Evolutionary conservation across 352 stramenopile species (phyloP), one percentile per base, ranked within the genome.

Genomic region (Phytophthora fragariae): DNA sequence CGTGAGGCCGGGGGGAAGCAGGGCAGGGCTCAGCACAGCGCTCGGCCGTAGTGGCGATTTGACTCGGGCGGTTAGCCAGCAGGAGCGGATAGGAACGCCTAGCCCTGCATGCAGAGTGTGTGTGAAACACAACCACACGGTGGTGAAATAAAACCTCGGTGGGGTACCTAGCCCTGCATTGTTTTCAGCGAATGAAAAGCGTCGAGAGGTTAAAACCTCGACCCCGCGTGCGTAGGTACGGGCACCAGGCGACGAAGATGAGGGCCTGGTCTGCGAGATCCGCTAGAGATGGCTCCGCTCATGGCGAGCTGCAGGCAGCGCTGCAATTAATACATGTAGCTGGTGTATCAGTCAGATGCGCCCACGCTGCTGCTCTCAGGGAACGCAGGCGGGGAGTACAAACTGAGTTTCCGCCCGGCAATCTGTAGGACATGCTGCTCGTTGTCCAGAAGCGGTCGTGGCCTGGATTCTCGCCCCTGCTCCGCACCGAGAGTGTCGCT

Each of bases 401-500:
- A 4, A 15, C 37, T 46, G 12, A 46, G 37, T 46, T 46, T 46
- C 37, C 37, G 37, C 37, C 37, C 37, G 37, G 12, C 37, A 46
- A 5, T 14, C 37, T 46, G 37, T 46, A 46, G 37, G 37, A 46
- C 37, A 46, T 46, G n/a, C 19, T 11, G 19, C n/a, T 37, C 10
- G 50, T 29, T 21, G 10, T 4, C 35, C 27, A 62, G 5, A 44
- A 8, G 55, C 27, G 24, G 17, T 27, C 21, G 49, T 27, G 14
- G 41, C 29, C 61, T 75, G 68, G 68, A 75, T 75, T 75, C 55
- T 71, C 68, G 68, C 33, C 62, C 63, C 62, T 75, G 61, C 68
- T 75, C 54, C 68, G 37, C 62, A 75, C 68, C 9, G n/a, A 33
- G 15, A 15, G 21, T 4, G 47, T 50, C 29, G 58, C 58, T 57